Base-by-base conservation (phyloP, 208 protist genomes). In the Angomonas deanei region DNA sequence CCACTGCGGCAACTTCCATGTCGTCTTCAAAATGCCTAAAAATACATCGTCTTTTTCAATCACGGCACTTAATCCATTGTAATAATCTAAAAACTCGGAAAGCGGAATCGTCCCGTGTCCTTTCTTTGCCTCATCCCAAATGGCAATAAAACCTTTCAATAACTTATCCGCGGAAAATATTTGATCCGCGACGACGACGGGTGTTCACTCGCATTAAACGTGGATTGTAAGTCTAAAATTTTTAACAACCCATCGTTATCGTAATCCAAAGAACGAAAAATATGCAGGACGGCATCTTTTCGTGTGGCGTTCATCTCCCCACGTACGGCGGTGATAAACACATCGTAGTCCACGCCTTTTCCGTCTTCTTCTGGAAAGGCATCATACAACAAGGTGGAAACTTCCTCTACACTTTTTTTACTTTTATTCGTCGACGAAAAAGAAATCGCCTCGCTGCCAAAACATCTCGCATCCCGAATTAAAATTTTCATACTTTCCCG, bases 61-160 rank as follows among this genome's bases (percentile, higher is more conserved):
- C 30, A 91, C 80, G 0, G 87, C 84, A 55, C 88, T 95, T 13
- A 97, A 76, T 1, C 92, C 92, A 62, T 86, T 94, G 75, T 97
- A 97, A 73, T 97, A 97, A 68, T 97, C 92, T 38, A 90, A 48
- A 65, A 94, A 97, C 76, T 97, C 92, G 1, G 86, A 55, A 55
- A 86, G 93, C 21, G 84, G 80, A 36, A 97, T 70, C 38, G 92
- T 60, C 5, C 88, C 88, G 60, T 87, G 91, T 21, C 88, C 54
- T 21, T 79, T 73, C 36, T 42, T 42, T n/a, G 11, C 87, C 42
- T 88, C 82, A 54, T 97, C 91, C 86, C 88, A 97, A 8, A 87
- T 74, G 6, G 77, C 72, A 2, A 97, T 70, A 58, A 96, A 97
- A 3, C 84, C 86, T 47, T 84, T 86, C 34, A 94, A 71, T 11